phyloP scores from a whole-genome alignment of 331 rosid genomes.

The Arachis monticola region DNA sequence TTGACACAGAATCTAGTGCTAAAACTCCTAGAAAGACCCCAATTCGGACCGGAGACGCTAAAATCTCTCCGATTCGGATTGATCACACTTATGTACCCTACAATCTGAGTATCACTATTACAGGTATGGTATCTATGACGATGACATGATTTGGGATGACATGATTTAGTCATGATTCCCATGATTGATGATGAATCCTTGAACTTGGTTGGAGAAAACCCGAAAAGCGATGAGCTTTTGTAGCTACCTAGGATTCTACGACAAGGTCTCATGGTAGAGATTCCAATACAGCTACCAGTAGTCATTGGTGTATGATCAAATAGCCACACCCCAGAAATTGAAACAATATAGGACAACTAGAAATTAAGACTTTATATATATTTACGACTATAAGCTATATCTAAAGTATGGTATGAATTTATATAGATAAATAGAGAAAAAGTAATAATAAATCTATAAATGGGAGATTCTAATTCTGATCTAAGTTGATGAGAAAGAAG shows the following conservation, averaged over 20 bases:
- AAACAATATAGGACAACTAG: conserved; percentile 5
- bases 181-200: conserved; percentile 29
- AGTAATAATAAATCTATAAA: conserved; percentile 17
- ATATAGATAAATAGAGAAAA: neutral
- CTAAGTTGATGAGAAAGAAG: conserved; percentile 19
- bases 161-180: conserved; percentile 44
- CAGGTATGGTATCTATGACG: conserved; percentile 39
- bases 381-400: conserved; percentile 1
- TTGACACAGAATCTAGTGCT: conserved; percentile 33
- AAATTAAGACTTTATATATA: conserved; percentile 31
- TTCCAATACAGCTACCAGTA: conserved; percentile 65
- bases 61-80: conserved; percentile 61
- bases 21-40: conserved; percentile 54
- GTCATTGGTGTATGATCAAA: conserved; percentile 55
- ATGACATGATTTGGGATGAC: conserved; percentile 26
- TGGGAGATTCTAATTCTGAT: conserved; percentile 7
- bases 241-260: conserved; percentile 58
- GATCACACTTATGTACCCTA: conserved; percentile 44
- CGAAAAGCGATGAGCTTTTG: conserved; percentile 58
- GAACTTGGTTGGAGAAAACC: conserved; percentile 46
- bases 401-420: neutral
- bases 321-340: conserved; percentile 39
- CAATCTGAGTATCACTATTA: conserved; percentile 45
- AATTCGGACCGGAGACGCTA: conserved; percentile 52
- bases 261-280: conserved; percentile 72